Evolutionary conservation across 2,329 filamentous ascomycete species (phyloP), one percentile per base, ranked within the genome.

Genomic region (Clarireedia monteithiana): DNA sequence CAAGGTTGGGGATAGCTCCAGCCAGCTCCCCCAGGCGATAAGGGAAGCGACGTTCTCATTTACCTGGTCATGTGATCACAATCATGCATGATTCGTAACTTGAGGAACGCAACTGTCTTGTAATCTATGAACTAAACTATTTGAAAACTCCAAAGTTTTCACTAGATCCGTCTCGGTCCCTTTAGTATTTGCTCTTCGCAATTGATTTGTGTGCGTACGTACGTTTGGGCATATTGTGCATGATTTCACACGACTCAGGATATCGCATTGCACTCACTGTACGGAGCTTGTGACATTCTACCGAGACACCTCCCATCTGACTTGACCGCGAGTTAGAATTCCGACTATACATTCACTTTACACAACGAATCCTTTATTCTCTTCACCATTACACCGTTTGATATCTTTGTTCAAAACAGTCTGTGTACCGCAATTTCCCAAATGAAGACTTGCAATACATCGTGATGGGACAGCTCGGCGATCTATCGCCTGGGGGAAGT

Each of bases 401-500:
- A 48, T 42, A 36, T 38, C 46, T 42, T 54, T 53, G 38, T 38
- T 48, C 47, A 56, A 56, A 34, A 50, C 50, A 44, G 48, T 38
- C 10, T 49, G 53, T 58, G 56, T 56, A 59, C 48, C 42, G n/a
- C 40, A 46, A 48, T 49, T 20, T 54, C 53, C 63, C 65, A 66
- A 64, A 69, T 69, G 67, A 65, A 58, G 60, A 36, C 47, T 63
- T 66, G 65, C 65, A 58, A 59, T 58, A 58, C 58, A 62, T 58
- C 66, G 67, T 69, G 62, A 90, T 90, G 86, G 84, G 83, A 72
- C 78, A 82, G 69, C 77, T 89, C 70, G 84, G 85, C 76, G 85
- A 84, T 73, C 77, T 91, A 74, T 90, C 88, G 73, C 85, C 88
- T 63, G 83, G 82, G 70, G 87, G 86, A 75, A 89, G 83, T 71